These are phyloP conservation scores for Leersia perrieri DNA, from an alignment of 176 grass and related monocot species.

Conservation along the genomic window DNA sequence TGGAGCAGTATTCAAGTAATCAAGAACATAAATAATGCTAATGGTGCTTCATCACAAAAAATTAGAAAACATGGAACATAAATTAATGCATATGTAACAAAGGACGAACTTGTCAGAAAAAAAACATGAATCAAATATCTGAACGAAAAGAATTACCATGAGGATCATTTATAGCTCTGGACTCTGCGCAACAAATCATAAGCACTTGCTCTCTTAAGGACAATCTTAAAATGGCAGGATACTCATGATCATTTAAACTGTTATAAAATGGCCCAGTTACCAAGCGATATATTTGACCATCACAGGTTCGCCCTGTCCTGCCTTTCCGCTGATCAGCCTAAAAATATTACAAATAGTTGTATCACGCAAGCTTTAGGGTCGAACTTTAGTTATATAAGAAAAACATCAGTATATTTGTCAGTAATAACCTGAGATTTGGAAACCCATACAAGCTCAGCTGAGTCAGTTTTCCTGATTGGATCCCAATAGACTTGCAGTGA, in stretches of 20 bases:
- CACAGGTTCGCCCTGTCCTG: constrained; percentile 91
- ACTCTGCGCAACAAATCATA: constrained; percentile 78
- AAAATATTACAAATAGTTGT: constrained; percentile 26
- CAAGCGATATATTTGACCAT: constrained; percentile 74
- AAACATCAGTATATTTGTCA: constrained; percentile 16
- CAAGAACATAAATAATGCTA: background rate
- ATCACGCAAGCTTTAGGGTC: background rate
- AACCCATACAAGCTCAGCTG: constrained; percentile 74
- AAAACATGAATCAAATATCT: constrained; percentile 35
- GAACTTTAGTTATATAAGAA: constrained; percentile 17
- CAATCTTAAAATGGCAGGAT: constrained; percentile 82
- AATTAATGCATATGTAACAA: background rate
- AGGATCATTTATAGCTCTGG: constrained; percentile 82
- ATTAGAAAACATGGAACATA: background rate
- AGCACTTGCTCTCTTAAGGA: constrained; percentile 90
- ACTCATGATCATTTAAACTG: constrained; percentile 76
- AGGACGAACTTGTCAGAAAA: background rate
- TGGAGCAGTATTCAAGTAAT: background rate
- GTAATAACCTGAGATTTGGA: constrained; percentile 79
- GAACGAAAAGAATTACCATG: constrained; percentile 50
- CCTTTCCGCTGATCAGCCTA: constrained; percentile 91
- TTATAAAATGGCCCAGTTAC: constrained; percentile 72
- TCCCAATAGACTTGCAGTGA: constrained; percentile 94
- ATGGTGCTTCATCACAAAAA: background rate
- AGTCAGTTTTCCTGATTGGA: constrained; percentile 63